Evolutionary conservation across 2,329 filamentous ascomycete species (phyloP).

Genomic region (Neonectria coccinea): DNA sequence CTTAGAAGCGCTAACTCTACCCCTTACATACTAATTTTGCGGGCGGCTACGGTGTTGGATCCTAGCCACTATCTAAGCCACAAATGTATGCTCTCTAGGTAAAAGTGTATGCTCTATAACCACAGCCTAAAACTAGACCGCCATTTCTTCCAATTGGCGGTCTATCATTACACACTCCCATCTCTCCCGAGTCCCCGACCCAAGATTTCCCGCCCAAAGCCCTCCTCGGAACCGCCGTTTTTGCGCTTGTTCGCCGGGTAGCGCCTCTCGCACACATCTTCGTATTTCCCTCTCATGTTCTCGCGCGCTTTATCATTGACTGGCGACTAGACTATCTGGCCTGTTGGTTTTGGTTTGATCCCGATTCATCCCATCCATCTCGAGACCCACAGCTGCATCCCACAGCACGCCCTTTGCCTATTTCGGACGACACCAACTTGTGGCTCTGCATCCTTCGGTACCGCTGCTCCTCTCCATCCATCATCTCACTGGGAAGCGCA

Average conservation of each 20-base stretch:
- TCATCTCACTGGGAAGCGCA: conserved; percentile 2
- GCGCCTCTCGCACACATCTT: conserved; percentile 5
- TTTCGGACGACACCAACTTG: conserved; percentile 36
- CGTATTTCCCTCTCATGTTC: neutral
- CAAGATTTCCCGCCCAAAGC: conserved; percentile 15
- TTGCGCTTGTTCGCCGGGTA: conserved; percentile 24
- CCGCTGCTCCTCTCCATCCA: conserved; percentile 6
- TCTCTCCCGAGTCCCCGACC: neutral
- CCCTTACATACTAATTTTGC: too few relatives aligned
- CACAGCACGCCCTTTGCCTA: conserved; percentile 37
- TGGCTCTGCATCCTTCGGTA: conserved; percentile 31
- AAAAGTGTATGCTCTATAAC: too few relatives aligned
- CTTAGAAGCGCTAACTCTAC: too few relatives aligned
- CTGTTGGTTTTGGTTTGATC: conserved; percentile 33
- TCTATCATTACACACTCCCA: conserved; percentile 46
- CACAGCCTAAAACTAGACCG: conserved; percentile 45
- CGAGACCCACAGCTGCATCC: conserved; percentile 29
- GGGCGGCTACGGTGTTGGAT: too few relatives aligned
- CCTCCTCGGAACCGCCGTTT: conserved; percentile 11
- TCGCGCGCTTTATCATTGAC: conserved; percentile 20
- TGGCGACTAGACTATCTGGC: conserved; percentile 25
- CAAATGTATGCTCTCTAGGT: too few relatives aligned
- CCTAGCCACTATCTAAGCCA: too few relatives aligned
- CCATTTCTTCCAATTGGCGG: conserved; percentile 51
- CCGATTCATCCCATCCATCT: conserved; percentile 21